A percentile compares a stretch with the other conserved stretches of the same genome.
These are phyloP conservation scores for Plasmodium coatneyi DNA, from an alignment of 169 alveolate genomes.

Conservation along the genomic window DNA sequence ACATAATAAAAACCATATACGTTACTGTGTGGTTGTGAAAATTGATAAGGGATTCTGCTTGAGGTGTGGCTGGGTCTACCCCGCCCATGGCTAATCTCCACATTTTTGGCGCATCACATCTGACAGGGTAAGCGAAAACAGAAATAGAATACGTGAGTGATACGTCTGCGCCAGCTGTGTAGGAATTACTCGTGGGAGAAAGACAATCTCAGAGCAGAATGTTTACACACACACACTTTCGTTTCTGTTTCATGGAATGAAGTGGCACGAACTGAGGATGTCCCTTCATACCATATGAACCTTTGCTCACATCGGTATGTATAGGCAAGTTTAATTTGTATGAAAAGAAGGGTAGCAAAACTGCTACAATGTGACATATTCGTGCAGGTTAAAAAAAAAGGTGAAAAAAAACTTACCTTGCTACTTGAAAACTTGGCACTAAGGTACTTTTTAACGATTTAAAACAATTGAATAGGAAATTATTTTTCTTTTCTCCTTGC, in stretches of 20 bases:
- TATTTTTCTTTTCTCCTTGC: slow-evolving; percentile 19
- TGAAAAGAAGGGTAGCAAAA: background rate
- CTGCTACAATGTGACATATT: background rate
- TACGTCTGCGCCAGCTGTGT: background rate
- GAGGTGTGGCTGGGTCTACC: slow-evolving; percentile 89
- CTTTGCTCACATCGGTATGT: background rate
- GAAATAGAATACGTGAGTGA: background rate
- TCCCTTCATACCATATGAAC: background rate
- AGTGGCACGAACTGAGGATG: background rate
- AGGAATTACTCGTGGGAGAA: background rate
- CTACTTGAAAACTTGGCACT: slow-evolving; percentile 40
- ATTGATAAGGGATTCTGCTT: slow-evolving; percentile 88
- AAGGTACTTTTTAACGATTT: slow-evolving; percentile 34
- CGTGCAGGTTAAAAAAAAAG: background rate
- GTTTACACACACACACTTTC: background rate
- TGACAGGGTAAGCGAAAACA: slow-evolving; percentile 19
- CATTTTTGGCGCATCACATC: slow-evolving; percentile 87
- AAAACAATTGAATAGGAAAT: slow-evolving; percentile 42
- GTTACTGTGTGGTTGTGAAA: slow-evolving; percentile 90
- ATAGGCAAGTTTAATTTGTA: background rate
- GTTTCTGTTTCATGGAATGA: background rate
- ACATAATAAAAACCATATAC: slow-evolving; percentile 87
- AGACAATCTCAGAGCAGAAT: background rate
- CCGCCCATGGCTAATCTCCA: slow-evolving; percentile 90
- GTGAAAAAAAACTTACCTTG: slow-evolving; percentile 41